Percentiles rank a stretch among this genome's conserved stretches.
Conservation (phyloP, 2,329 filamentous ascomycete species). For the Hymenoscyphus salicellus region DNA sequence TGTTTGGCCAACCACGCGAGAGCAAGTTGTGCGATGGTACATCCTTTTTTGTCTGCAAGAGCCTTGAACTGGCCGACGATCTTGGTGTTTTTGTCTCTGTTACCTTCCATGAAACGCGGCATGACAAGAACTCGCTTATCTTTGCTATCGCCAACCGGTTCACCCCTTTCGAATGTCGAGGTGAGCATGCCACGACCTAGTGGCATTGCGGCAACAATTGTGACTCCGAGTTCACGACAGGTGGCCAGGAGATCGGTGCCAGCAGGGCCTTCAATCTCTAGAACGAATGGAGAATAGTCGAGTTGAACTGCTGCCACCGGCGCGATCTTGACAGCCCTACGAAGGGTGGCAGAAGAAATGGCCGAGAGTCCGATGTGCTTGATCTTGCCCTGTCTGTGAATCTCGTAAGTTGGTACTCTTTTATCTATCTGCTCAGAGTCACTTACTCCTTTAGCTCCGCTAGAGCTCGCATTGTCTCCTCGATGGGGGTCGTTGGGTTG, state of each 20-base stretch:
- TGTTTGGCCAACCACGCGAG: conserved; percentile 63
- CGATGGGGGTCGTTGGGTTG: conserved; percentile 40
- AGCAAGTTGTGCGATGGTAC: conserved; percentile 55
- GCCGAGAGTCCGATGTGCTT: conserved; percentile 55
- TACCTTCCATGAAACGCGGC: conserved; percentile 51
- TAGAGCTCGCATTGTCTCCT: conserved; percentile 43
- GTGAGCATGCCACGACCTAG: conserved; percentile 52
- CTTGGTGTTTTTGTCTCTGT: conserved; percentile 54
- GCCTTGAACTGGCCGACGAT: conserved; percentile 49
- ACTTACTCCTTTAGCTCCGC: conserved; percentile 37
- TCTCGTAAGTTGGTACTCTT: not conserved
- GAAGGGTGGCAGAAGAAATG: conserved; percentile 47
- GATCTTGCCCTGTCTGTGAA: conserved; percentile 51
- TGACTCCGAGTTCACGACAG: conserved; percentile 54
- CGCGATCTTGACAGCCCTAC: conserved; percentile 48
- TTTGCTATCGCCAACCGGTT: conserved; percentile 33
- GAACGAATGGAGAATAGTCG: conserved; percentile 51
- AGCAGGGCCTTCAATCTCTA: conserved; percentile 53
- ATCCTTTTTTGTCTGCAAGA: conserved; percentile 52
- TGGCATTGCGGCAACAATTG: conserved; percentile 56
- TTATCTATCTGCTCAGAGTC: not conserved
- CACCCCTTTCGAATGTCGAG: conserved; percentile 20
- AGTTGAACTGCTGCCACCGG: conserved; percentile 47
- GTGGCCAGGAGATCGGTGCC: conserved; percentile 49
- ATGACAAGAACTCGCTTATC: conserved; percentile 37